Evolutionary conservation across 1,284 basidiomycete genomes (phyloP).

Genomic region (Moesziomyces parantarcticus): DNA sequence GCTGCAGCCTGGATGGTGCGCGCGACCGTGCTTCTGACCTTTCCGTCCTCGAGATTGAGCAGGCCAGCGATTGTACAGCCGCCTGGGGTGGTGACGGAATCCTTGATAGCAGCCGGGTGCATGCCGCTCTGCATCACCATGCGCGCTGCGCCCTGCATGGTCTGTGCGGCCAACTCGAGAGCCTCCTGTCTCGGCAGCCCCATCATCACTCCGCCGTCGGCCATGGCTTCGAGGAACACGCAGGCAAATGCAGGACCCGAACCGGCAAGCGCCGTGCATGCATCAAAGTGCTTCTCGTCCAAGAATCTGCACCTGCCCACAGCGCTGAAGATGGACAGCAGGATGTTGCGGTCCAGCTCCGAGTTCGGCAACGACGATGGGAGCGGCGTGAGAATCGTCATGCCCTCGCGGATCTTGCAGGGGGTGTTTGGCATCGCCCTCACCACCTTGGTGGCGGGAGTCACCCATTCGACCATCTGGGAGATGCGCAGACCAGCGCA

Average conservation of each 20-base stretch:
- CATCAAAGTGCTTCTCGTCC: constrained; percentile 81
- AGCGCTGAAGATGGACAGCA: constrained; percentile 63
- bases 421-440: constrained; percentile 99
- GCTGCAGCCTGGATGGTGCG: constrained; percentile 82
- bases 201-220: constrained; percentile 99
- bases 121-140: constrained; percentile 89
- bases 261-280: constrained; percentile 94
- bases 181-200: constrained; percentile 93
- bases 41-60: constrained; percentile 92
- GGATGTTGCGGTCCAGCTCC: constrained; percentile 49
- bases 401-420: constrained; percentile 74
- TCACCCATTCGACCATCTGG: constrained; percentile 82
- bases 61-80: constrained; percentile 98
- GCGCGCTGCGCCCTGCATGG: constrained; percentile 93
- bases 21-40: constrained; percentile 92
- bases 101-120: constrained; percentile 96
- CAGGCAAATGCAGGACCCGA: constrained; percentile 97
- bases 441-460: constrained; percentile 82
- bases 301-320: constrained; percentile 62
- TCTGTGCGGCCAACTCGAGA: constrained; percentile 93
- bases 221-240: constrained; percentile 97
- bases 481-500: constrained; percentile 91
- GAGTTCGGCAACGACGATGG: constrained; percentile 36
- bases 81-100: constrained; percentile 96
- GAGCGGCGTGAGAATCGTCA: constrained; percentile 65